Evolutionary conservation across 1,139 yeast genomes (phyloP), one percentile per base, ranked within the genome.

Genomic region (Ogataea hybrid): DNA sequence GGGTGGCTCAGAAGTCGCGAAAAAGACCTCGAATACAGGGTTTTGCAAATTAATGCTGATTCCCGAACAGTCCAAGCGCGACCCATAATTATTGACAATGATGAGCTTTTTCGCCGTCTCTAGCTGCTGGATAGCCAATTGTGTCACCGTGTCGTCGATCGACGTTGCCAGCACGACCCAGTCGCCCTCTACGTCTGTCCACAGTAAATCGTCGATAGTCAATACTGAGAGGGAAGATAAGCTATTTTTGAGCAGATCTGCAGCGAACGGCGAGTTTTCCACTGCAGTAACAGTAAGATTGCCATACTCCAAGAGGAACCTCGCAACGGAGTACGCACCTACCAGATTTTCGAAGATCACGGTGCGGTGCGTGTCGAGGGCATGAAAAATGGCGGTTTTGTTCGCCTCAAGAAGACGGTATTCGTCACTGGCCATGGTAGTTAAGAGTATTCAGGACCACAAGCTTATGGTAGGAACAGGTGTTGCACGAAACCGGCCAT

Each of bases 211-310:
- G 17, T 34, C 33, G 10, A 36, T 28, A 33, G 31, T n/a, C 3
- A 15, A 15, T 7, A 41, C 25, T 5, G 27, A n/a, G 14, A 35
- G 9, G 7, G n/a, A 20, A 5, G 29, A 12, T 9, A 38, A 18
- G 33, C 33, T 43, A 25, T 36, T 35, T 12, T 25, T 15, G 22
- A 42, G 40, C 22, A 47, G 25, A 6, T 38, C 28, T n/a, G 32
- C 32, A 8, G 46, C 36, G 28, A 42, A 39, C 20, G 28, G 14
- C 9, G 47, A 47, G 29, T 29, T 36, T 25, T 47, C 51, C 11
- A 44, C 36, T 17, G 35, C 44, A 8, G 15, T 14, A 14, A 44
- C 15, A 3, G 28, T 25, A 20, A 42, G 35, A 10, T 16, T 21
- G 17, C 44, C 23, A 28, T 35, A 34, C 17, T 32, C 22, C 10